Percentiles rank a stretch among this genome's conserved stretches.
Conservation (phyloP, 192 early-diverging fungal species). For the Podochytrium sp. region DNA sequence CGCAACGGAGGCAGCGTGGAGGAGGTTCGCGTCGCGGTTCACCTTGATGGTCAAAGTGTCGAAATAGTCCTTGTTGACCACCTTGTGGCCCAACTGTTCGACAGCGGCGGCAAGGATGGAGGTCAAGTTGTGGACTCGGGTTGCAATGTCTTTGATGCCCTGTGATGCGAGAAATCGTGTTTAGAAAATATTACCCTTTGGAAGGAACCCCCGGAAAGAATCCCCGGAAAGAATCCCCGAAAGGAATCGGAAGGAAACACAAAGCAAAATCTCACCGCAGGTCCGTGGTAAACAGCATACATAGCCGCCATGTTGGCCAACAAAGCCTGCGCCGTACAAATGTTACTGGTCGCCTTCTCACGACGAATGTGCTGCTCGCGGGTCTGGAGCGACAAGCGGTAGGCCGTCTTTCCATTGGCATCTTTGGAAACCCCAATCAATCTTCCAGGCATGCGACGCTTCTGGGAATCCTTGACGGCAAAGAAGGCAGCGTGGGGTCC, state of each 20-base stretch:
- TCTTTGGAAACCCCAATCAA: slow-evolving; percentile 97
- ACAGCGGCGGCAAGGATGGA: slow-evolving; percentile 78
- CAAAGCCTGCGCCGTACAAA: slow-evolving; percentile 98
- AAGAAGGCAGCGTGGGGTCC: slow-evolving; percentile 99
- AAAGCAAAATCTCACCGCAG: slow-evolving; percentile 73
- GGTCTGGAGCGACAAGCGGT: slow-evolving; percentile 94
- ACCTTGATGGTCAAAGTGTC: slow-evolving; percentile 92
- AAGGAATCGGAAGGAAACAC: too few species aligned
- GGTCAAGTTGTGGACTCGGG: slow-evolving; percentile 92
- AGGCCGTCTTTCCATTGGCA: slow-evolving; percentile 81
- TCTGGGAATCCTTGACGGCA: slow-evolving; percentile 87
- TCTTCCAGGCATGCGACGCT: slow-evolving; percentile 95
- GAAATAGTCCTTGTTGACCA: slow-evolving; percentile 89
- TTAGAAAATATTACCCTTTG: slow-evolving; percentile 1
- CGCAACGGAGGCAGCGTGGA: slow-evolving; percentile 75
- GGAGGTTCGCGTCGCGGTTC: slow-evolving; percentile 56
- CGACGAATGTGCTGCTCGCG: slow-evolving; percentile 99
- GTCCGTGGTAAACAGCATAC: slow-evolving; percentile 99
- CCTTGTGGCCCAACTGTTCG: slow-evolving; percentile 69
- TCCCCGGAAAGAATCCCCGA: too few species aligned
- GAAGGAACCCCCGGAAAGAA: not conserved
- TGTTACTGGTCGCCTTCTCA: slow-evolving; percentile 99
- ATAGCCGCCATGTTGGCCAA: slow-evolving; percentile 99
- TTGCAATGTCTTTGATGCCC: slow-evolving; percentile 87
- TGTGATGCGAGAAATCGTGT: slow-evolving; percentile 29